Evolutionary conservation across 192 early-diverging fungal species (phyloP).

Genomic region (Umbelopsis isabellina): DNA sequence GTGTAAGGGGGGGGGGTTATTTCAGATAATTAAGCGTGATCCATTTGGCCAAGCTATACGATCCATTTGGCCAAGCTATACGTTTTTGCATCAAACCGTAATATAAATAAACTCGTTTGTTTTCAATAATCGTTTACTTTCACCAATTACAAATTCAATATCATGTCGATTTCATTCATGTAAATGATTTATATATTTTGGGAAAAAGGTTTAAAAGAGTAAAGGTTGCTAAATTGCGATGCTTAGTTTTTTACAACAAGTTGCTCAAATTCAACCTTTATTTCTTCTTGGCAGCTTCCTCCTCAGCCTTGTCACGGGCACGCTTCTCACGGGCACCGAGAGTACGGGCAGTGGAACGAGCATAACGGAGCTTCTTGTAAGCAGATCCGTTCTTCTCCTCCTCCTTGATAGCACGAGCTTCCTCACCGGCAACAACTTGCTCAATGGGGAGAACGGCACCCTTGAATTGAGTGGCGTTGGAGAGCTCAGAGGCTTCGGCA

Average conservation of each 20-base stretch:
- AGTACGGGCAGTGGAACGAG: conserved; percentile 73
- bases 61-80: no score
- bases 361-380: conserved; percentile 77
- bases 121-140: no score
- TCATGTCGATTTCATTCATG: background rate
- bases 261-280: conserved; percentile 26
- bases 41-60: no score
- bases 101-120: no score
- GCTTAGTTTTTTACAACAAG: conserved; percentile 15
- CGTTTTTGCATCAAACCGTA: no score
- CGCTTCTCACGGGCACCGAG: conserved; percentile 80
- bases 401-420: conserved; percentile 60
- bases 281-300: conserved; percentile 71
- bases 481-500: no score
- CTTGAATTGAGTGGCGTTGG: no score
- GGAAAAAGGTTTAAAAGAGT: background rate
- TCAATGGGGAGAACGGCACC: conserved; percentile 71
- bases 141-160: no score
- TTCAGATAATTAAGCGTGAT: no score
- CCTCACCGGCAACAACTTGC: conserved; percentile 53
- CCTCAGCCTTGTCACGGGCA: conserved; percentile 81
- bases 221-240: background rate
- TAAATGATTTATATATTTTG: conserved; percentile 22
- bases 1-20: no score
- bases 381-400: conserved; percentile 65